A percentile compares a stretch with the other conserved stretches of the same genome.
phyloP scores from a whole-genome alignment of 2,329 filamentous ascomycete species.

The Colletotrichum karsti region DNA sequence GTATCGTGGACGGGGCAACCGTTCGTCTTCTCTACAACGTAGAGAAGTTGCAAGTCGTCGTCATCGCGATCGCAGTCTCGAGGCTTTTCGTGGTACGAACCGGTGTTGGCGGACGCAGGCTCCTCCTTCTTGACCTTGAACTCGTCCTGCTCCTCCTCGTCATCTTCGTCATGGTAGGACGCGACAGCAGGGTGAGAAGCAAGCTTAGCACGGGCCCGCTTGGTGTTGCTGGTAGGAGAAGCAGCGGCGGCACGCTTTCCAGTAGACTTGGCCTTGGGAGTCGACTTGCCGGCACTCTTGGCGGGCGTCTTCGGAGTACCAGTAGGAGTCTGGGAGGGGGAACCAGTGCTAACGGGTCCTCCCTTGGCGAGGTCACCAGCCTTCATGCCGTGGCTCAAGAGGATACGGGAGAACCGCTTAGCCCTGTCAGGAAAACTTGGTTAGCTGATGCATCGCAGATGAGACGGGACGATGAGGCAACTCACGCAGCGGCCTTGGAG shows the following conservation, averaged over 20 bases:
- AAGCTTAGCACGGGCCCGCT: slow-evolving; percentile 18
- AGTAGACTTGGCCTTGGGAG: slow-evolving; percentile 33
- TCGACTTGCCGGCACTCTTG: slow-evolving; percentile 31
- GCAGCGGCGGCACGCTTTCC: slow-evolving; percentile 13
- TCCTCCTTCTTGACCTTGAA: slow-evolving; percentile 20
- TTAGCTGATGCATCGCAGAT: background rate
- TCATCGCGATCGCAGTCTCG: slow-evolving; percentile 22
- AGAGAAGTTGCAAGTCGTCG: slow-evolving; percentile 28
- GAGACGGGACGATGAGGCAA: slow-evolving; percentile 27
- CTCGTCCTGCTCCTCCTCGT: slow-evolving; percentile 2
- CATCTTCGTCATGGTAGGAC: slow-evolving; percentile 16
- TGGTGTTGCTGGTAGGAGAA: slow-evolving; percentile 17
- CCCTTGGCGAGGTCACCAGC: slow-evolving; percentile 26
- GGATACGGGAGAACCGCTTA: slow-evolving; percentile 73
- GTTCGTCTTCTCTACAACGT: slow-evolving; percentile 21
- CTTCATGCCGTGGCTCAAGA: slow-evolving; percentile 64
- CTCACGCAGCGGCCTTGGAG: slow-evolving; percentile 76
- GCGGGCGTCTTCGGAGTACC: slow-evolving; percentile 30
- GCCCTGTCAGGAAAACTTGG: slow-evolving; percentile 51
- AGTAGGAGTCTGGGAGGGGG: slow-evolving; percentile 16
- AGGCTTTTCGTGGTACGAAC: slow-evolving; percentile 19
- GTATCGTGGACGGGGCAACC: slow-evolving; percentile 17
- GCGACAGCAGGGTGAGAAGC: slow-evolving; percentile 16
- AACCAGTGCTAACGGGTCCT: slow-evolving; percentile 15
- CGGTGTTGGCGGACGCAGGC: background rate